Base-by-base conservation (phyloP, 164 flowering plant species). In the Annona cherimola region DNA sequence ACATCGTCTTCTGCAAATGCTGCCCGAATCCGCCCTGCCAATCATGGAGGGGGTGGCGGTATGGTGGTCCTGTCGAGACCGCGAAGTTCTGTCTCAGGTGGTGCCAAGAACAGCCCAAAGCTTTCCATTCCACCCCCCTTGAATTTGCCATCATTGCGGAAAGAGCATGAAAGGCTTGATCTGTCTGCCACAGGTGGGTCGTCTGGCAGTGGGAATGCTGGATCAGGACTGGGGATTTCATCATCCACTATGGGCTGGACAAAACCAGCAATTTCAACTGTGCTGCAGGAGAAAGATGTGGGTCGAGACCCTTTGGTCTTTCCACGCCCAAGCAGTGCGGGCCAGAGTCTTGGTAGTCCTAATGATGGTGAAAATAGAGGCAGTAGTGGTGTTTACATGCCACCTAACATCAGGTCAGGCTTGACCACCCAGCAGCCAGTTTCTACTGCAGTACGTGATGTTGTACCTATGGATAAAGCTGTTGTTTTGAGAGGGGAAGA, bases 121-220 rank as follows among this genome's bases (percentile, higher is more conserved):
- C 87, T 93, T 76, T 88, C 99, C 66, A 94, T 95, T 78, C 99
- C 98, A 67, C 93, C 96, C 96, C 99, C 99, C 94, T 84, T 95
- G 93, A 95, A 95, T 75, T 79, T 95, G 70, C 99, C 99, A 0
- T 93, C 98, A 0, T 69, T 91, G 83, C 84, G 97, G 75, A 95
- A 88, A 76, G 99, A 95, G 72, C 97, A 91, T 75, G 98, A 93
- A 80, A 79, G 83, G 45, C 81, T 90, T 69, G 99, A 95, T 87
- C 76, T 84, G 0, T 79, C 83, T 7, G 83, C 89, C 4, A 63
- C 69, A 9, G 76, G 86, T 40, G 89, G 90, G 63, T 40, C 78
- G 6, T 79, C 75, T 63, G 89, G 85, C 16, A 86, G 83, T 26
- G 83, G 82, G 2, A 87, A 83, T n/a, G 74, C 85, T 3, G 96